Evolutionary conservation across 1,284 basidiomycete genomes (phyloP), one percentile per base, ranked within the genome.

Genomic region (Fomes fomentarius): DNA sequence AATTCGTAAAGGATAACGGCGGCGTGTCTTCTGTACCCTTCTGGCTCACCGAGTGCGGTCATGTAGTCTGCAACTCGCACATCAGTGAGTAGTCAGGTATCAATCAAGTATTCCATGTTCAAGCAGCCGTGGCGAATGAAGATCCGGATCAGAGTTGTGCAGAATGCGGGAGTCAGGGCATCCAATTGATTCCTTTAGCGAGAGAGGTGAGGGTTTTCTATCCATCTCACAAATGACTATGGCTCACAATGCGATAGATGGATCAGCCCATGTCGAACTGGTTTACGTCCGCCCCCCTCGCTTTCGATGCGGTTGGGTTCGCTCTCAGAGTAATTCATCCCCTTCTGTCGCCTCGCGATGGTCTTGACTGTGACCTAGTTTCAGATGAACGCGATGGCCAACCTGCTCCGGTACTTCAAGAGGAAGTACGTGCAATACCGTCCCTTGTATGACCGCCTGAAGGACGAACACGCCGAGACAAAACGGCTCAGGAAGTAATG

Each of bases 21-120:
- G 78, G 78, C 0, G 71, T 79, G 4, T 82, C 83, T 8, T 64
- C 70, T 19, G 72, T 89, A 22, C 90, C 91, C 0, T 93, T 93
- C 68, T 93, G 90, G 90, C 75, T 92, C 54, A 91, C 90, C 1
- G 89, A 91, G 67, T 93, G 90, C 62, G 89, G 88, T 0, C 90
- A 93, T 75, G 80, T 92, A 46, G 63, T 93, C 25, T 93, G 90
- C 75, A 92, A 93, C 64, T 78, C 81, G 40, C 91, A 93, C 71
- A 81, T 93, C 64, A 89, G 90, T 92, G 66, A 65, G 86, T 76
- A 25, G 5, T 40, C 21, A 24, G 22, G 28, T 25, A 31, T 2
- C 24, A 5, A 3, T n/a, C 24, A 33, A 3, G 9, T 17, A 19
- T 6, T n/a, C 11, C 12, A 21, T 14, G 30, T 8, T 10, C 22